Conservation (phyloP, 2,329 filamentous ascomycete species). For the Ceratocystis harringtonii region DNA sequence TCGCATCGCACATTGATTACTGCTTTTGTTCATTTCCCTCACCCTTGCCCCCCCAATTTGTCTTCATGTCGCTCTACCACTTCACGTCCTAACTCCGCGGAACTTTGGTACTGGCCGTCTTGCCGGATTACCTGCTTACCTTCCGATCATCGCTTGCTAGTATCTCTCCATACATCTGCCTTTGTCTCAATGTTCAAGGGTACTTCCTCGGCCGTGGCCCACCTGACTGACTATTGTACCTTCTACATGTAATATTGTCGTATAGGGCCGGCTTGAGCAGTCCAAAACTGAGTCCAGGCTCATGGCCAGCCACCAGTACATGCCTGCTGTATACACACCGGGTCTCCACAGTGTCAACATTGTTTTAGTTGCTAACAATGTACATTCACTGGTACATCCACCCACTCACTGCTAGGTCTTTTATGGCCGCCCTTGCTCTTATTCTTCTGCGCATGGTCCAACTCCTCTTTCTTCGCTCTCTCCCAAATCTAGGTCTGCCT, state of each 20-base stretch:
- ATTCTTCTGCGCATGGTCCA: not conserved
- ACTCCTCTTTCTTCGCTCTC: not conserved
- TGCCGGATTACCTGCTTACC: not conserved
- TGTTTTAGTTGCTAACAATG: not conserved
- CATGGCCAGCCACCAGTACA: not conserved
- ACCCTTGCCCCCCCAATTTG: not conserved
- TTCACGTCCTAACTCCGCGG: not conserved
- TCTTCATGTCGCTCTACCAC: not conserved
- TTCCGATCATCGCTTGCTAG: not conserved
- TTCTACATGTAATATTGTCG: not conserved
- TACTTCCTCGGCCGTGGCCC: not conserved
- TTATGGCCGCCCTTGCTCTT: not conserved
- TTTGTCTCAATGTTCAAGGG: not conserved
- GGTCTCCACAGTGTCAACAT: slow-evolving; percentile 1
- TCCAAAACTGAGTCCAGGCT: not conserved
- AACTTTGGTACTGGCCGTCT: not conserved
- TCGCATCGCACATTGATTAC: not conserved
- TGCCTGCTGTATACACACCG: not conserved
- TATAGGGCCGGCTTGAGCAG: not conserved
- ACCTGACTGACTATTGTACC: not conserved
- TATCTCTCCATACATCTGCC: not conserved
- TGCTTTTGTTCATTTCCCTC: not conserved
- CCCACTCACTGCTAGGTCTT: not conserved
- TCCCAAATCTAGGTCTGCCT: not conserved
- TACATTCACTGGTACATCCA: not conserved